Percentiles rank a stretch among this genome's conserved stretches.
These are phyloP conservation scores for Bromus sterilis DNA, from an alignment of 176 grass and related monocot genomes.

Conservation along the genomic window DNA sequence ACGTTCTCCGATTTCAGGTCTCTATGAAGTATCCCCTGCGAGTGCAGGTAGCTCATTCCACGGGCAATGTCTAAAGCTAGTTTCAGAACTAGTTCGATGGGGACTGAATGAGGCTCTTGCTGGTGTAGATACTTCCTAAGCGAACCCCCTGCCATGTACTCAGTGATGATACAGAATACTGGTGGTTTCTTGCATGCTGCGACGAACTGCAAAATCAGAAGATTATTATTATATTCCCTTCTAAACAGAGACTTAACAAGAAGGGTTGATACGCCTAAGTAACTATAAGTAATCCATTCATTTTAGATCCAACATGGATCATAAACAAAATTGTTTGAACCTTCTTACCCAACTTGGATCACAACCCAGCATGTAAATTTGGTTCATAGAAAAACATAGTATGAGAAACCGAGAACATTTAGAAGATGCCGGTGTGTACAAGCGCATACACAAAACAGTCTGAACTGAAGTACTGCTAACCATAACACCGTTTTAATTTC, in stretches of 20 bases:
- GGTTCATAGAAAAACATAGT: not conserved
- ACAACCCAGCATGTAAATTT: not conserved
- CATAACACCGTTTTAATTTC: not conserved
- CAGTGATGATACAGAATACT: slow-evolving; percentile 93
- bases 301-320: not conserved
- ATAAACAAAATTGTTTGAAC: not conserved
- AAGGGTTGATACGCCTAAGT: not conserved
- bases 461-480: not conserved
- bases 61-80: slow-evolving; percentile 89
- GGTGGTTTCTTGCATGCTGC: slow-evolving; percentile 95
- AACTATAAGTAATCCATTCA: not conserved
- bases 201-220: slow-evolving; percentile 65
- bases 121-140: slow-evolving; percentile 93
- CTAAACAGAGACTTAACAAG: not conserved
- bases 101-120: slow-evolving; percentile 77
- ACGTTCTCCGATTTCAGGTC: slow-evolving; percentile 98
- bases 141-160: slow-evolving; percentile 95
- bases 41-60: slow-evolving; percentile 94
- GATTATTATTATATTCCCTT: not conserved
- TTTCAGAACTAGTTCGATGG: slow-evolving; percentile 65
- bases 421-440: not conserved
- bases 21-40: slow-evolving; percentile 88
- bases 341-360: not conserved
- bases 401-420: not conserved
- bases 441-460: not conserved